Evolutionary conservation across 1,284 basidiomycete species (phyloP), one percentile per base, ranked within the genome.

Genomic region (Rhodotorula sp.): DNA sequence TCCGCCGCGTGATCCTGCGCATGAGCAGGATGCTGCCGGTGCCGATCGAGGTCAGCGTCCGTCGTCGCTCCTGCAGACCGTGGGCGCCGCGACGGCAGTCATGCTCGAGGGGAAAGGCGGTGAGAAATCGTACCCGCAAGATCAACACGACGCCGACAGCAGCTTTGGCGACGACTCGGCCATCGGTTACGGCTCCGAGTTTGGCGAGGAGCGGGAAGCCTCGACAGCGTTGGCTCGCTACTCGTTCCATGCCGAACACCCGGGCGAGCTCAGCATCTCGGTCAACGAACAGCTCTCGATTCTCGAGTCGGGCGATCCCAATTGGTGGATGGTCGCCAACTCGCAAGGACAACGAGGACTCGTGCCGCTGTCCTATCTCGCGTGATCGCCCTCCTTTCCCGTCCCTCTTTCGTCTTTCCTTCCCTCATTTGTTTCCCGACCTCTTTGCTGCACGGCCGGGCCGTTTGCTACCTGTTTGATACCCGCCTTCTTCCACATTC

Each of bases 311-410:
- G 50, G 55, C 15, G 75, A 76, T 45, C 67, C 68, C 8, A 74
- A 74, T 45, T 76, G 75, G 75, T 76, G 67, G 64, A 65, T 74
- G 62, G 72, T 74, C 8, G 52, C 67, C 10, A 74, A 74, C 67
- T 43, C 52, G 16, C 49, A 54, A 6, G 72, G 72, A 4, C 50
- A 69, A 66, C 67, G 72, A n/a, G 72, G 72, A 19, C 56, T 74
- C n/a, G 70, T 74, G n/a, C 72, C 72, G 16, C 49, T 64, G 48
- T 54, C 70, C 15, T 74, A 69, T 48, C 66, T 74, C 60, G 64
- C 60, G 7, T 74, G 45, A 61, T 18, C 14, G 15, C n/a, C 5
- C 62, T 45, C 28, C 21, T 38, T 62, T 28, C 59, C 28, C 52
- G 34, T 60, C 48, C 43, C 15, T 28, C 47, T 10, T n/a, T 56